Evolutionary conservation across 768 basidiomycete species (phyloP).

Genomic region (Suillus alpinus): DNA sequence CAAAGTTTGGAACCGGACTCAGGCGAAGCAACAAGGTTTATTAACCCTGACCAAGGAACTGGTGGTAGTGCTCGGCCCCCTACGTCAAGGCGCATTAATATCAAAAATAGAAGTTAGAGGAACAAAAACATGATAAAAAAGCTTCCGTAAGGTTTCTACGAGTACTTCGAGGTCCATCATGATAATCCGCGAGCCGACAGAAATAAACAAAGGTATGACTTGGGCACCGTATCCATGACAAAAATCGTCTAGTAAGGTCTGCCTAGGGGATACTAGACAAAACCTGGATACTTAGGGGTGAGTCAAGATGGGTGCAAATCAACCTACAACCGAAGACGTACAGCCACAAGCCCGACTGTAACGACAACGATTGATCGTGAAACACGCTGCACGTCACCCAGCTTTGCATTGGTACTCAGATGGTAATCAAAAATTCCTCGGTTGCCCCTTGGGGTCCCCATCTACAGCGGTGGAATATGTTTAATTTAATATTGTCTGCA

Average conservation of each 20-base stretch:
- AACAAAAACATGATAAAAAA: constrained; percentile 23
- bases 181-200: background rate
- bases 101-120: constrained; percentile 15
- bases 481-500: background rate
- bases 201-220: constrained; percentile 31
- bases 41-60: background rate
- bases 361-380: constrained; percentile 85
- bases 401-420: constrained; percentile 93
- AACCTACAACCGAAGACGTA: constrained; percentile 44
- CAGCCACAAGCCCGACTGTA: constrained; percentile 86
- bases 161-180: background rate
- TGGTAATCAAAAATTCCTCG: constrained; percentile 82
- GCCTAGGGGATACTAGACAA: background rate
- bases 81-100: background rate
- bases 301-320: too few relatives aligned
- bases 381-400: constrained; percentile 82
- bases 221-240: background rate
- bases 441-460: constrained; percentile 71
- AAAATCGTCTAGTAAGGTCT: background rate
- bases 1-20: background rate
- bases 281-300: background rate
- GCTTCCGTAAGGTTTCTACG: background rate
- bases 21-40: background rate
- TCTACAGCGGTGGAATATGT: constrained; percentile 73
- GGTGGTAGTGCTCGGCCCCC: background rate